These are phyloP conservation scores for Candida multigemmis DNA, from an alignment of 805 yeast species.

Conservation along the genomic window DNA sequence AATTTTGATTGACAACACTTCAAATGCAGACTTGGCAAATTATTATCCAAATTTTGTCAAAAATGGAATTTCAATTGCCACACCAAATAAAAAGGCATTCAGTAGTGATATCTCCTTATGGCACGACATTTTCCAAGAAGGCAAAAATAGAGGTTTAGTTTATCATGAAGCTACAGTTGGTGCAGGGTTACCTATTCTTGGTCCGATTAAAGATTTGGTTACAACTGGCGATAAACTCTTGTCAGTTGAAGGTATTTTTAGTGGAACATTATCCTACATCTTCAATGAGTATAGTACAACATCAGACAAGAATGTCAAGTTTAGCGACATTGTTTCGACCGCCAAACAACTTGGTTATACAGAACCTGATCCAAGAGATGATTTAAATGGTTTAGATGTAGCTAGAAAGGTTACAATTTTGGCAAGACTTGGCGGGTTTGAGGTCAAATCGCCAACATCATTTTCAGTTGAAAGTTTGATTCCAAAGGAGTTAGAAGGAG, in stretches of 20 bases:
- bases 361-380: constrained; percentile 99
- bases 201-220: constrained; percentile 79
- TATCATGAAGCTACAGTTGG: constrained; percentile 99
- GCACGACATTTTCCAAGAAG: constrained; percentile 64
- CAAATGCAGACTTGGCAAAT: constrained; percentile 68
- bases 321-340: constrained; percentile 80
- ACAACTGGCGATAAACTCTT: constrained; percentile 89
- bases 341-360: constrained; percentile 94
- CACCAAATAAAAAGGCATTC: constrained; percentile 97
- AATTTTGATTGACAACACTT: constrained; percentile 89
- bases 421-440: constrained; percentile 84
- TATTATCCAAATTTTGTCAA: constrained; percentile 67
- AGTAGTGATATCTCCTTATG: constrained; percentile 68
- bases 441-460: constrained; percentile 78
- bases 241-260: constrained; percentile 90
- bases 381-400: constrained; percentile 93
- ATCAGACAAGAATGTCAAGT: constrained; percentile 50
- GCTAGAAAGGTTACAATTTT: constrained; percentile 97
- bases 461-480: constrained; percentile 93
- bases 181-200: constrained; percentile 93
- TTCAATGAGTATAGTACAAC: constrained; percentile 86
- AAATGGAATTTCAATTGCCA: constrained; percentile 85
- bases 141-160: constrained; percentile 58
- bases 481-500: constrained; percentile 75
- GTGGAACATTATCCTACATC: constrained; percentile 92